Evolutionary conservation across 257 asterid species (phyloP).

Genomic region (Nicotiana obtusifolia): DNA sequence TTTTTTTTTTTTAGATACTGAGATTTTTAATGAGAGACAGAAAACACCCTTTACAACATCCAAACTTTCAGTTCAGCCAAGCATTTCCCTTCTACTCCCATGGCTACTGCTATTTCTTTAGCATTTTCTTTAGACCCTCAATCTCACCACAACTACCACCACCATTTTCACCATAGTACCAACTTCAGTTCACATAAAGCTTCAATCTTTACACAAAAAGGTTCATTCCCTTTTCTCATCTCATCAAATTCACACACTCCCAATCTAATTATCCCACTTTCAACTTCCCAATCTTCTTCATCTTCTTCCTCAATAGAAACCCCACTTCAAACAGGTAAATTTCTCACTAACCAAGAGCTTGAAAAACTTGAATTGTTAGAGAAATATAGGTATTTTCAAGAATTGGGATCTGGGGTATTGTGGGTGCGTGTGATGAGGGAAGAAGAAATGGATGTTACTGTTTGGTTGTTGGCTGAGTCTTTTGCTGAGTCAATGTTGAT

Average conservation of each 20-base stretch:
- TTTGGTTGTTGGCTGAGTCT: slow-evolving; percentile 62
- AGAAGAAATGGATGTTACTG: slow-evolving; percentile 76
- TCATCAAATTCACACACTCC: slow-evolving; percentile 28
- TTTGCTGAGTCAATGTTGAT: slow-evolving; percentile 82
- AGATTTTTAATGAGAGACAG: background rate
- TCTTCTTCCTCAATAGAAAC: slow-evolving; percentile 32
- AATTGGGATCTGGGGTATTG: slow-evolving; percentile 68
- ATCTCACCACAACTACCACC: slow-evolving; percentile 21
- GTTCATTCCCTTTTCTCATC: slow-evolving; percentile 34
- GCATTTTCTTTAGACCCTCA: slow-evolving; percentile 38
- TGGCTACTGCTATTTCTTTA: slow-evolving; percentile 51
- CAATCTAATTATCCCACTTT: slow-evolving; percentile 32
- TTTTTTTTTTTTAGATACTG: too few relatives aligned
- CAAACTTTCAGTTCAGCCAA: background rate
- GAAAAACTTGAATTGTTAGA: slow-evolving; percentile 51
- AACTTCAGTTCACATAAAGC: slow-evolving; percentile 16
- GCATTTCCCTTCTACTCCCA: background rate
- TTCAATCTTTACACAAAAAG: slow-evolving; percentile 37
- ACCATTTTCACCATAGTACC: slow-evolving; percentile 30
- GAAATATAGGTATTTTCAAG: slow-evolving; percentile 49
- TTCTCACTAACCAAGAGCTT: slow-evolving; percentile 60
- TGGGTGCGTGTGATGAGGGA: slow-evolving; percentile 67
- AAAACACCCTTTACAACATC: background rate
- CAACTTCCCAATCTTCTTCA: slow-evolving; percentile 53
- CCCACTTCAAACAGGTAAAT: slow-evolving; percentile 48